Evolutionary conservation across 768 basidiomycete genomes (phyloP).

Genomic region (Trametes elegans): DNA sequence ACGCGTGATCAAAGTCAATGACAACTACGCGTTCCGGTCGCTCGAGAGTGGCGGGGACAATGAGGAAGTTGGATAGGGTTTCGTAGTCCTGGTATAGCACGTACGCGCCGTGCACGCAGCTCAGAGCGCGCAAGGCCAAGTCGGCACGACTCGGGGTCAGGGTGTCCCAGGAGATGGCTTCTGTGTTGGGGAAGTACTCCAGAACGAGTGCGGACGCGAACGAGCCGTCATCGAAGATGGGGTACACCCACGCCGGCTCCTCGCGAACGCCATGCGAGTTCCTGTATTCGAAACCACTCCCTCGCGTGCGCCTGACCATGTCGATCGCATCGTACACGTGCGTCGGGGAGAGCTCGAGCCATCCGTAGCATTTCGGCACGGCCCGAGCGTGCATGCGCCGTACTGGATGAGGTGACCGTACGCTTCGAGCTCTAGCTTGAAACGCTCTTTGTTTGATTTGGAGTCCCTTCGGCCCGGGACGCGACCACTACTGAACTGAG

Average conservation of each 20-base stretch:
- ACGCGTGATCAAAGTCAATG: background rate
- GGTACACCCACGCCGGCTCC: background rate
- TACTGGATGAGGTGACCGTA: constrained; percentile 18
- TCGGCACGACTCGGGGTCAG: background rate
- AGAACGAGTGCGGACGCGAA: background rate
- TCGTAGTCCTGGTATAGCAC: background rate
- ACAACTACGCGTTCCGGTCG: background rate
- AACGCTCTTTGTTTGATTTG: constrained; percentile 2
- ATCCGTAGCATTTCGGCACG: constrained; percentile 19
- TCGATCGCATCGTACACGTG: background rate
- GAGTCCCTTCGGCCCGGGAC: too few relatives aligned
- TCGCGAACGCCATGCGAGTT: too few relatives aligned
- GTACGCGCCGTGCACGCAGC: background rate
- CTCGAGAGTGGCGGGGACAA: background rate
- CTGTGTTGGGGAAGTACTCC: background rate
- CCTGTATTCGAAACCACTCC: constrained; percentile 1
- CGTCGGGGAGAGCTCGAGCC: constrained; percentile 16
- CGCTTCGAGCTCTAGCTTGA: constrained; percentile 5
- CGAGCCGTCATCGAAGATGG: background rate
- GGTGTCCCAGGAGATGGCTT: background rate
- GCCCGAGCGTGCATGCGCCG: constrained; percentile 11
- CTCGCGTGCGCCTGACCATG: background rate
- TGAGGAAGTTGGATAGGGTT: background rate
- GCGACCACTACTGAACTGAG: too few relatives aligned
- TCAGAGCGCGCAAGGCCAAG: background rate